Evolutionary conservation across 176 grass and related monocot genomes (phyloP), one percentile per base, ranked within the genome.

Genomic region (Echinochloa phyllopogon): DNA sequence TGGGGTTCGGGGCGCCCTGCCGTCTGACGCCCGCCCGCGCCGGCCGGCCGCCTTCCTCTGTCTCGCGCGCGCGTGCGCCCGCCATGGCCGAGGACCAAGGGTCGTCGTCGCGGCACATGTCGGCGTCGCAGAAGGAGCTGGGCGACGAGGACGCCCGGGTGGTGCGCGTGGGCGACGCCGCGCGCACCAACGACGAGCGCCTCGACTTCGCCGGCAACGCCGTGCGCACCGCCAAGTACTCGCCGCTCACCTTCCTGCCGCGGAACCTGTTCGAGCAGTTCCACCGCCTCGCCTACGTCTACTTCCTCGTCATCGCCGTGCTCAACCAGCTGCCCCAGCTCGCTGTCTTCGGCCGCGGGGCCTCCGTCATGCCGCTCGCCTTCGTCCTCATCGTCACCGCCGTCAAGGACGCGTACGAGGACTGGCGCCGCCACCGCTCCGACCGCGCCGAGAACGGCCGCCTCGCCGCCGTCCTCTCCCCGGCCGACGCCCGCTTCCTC

Each of bases 241-340:
- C 95, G 65, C 82, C 86, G 43, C 84, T 98, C 82, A 95, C 89
- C 51, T 98, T 98, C 81, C 87, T 98, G 39, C 95, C 95, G 42
- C 88, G 93, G 20, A 98, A 98, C 89, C 89, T 98, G 39, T 98
- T 95, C 84, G 95, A 98, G 85, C 95, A 98, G 83, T 98, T 98
- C 90, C 95, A 93, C 88, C 90, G 95, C 77, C 84, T 95, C 36
- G 95, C 95, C 8, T 98, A 98, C 59, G 40, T 98, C 83, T 98
- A 98, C 82, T 98, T 98, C 87, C 95, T 98, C 42, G 87, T 39
- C 76, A 98, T 98, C 79, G 95, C 92, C 65, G 77, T 93, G 45
- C 95, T 98, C 39, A 95, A 98, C 84, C 95, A 98, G 86, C 91
- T 98, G n/a, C 92, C 88, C 63, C 92, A 99, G 83, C 89, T 99